Evolutionary conservation across 371 early-diverging fungal species (phyloP), one percentile per base, ranked within the genome.

Genomic region (Funneliformis caledonium): DNA sequence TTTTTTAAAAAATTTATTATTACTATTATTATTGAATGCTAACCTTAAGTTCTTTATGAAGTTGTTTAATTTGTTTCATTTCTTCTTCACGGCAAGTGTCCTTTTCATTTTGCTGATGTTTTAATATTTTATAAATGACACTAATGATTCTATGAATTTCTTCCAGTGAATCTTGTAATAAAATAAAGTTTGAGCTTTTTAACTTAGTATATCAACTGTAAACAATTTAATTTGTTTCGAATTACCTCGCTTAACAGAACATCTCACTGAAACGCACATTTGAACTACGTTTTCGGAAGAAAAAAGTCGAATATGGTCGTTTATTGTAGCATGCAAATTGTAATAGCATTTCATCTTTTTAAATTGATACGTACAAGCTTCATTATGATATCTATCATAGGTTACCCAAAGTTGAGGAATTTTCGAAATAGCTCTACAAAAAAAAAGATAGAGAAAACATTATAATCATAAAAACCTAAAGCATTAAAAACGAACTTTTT

Each of bases 381-480:
- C 60, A 26, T 72, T 72, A 72, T 60, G 72, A 72, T 80, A 80
- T 45, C 80, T 72, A 19, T 72, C 70, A 80, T 80, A 80, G 8
- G 80, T 72, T 11, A 72, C 72, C 80, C 80, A 80, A 43, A 80
- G 42, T 80, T 80, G 80, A n/a, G 72, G 60, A 50, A 26, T 80
- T 45, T 47, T 37, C 47, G 69, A 37, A 19, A 80, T 47, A 59
- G 69, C 14, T 45, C 80, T 80, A 14, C 70, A 56, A 42, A 33
- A 42, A 56, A 26, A 26, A 26, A 26, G 26, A 26, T 26, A 47
- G 50, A 31, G 7, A 22, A 67, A 26, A 16, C 19, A 52, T 33
- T 72, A n/a, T 50, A 10, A 52, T 1, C 19, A 50, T 72, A 11
- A 4, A 62, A 62, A 26, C 26, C 26, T 26, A 26, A 26, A 26